A percentile compares a stretch with the other conserved stretches of the same genome.
These are phyloP conservation scores for Penstemon barbatus DNA, from an alignment of 257 asterid genomes.

Conservation along the genomic window DNA sequence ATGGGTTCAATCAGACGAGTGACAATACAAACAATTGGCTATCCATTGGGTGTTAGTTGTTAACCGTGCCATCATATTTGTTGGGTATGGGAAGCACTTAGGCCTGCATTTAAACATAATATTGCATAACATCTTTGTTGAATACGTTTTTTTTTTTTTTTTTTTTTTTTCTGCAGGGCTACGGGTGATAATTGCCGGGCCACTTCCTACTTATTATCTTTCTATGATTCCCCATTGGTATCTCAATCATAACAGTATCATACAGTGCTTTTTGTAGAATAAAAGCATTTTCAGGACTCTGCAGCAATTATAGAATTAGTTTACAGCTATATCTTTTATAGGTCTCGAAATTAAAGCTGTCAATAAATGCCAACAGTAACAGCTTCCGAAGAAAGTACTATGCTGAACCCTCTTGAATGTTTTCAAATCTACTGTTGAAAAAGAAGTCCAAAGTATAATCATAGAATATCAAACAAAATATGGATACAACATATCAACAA, in stretches of 20 bases:
- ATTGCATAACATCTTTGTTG: slow-evolving; percentile 22
- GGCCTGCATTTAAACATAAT: slow-evolving; percentile 18
- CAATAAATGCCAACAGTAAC: slow-evolving; percentile 13
- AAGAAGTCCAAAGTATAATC: neutral
- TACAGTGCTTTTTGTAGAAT: slow-evolving; percentile 49
- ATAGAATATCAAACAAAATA: neutral
- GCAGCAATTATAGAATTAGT: slow-evolving; percentile 37
- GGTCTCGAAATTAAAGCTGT: slow-evolving; percentile 6
- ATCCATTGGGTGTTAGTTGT: slow-evolving; percentile 67
- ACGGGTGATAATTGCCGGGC: slow-evolving; percentile 49
- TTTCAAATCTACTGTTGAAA: slow-evolving; percentile 18
- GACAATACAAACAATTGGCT: slow-evolving; percentile 49
- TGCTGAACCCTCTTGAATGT: slow-evolving; percentile 15
- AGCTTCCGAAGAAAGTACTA: slow-evolving; percentile 1
- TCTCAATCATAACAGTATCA: slow-evolving; percentile 59
- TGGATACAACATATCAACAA: slow-evolving; percentile 50
- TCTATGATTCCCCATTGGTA: slow-evolving; percentile 52
- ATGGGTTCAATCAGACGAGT: slow-evolving; percentile 47
- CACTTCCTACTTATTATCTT: slow-evolving; percentile 56
- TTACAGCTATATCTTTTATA: slow-evolving; percentile 10
- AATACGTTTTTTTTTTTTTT: slow-evolving; percentile 31
- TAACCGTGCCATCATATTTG: slow-evolving; percentile 61
- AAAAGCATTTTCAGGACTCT: slow-evolving; percentile 55
- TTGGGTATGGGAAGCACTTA: slow-evolving; percentile 46
- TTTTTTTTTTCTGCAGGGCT: slow-evolving; percentile 50